Base-by-base conservation (phyloP, 2,329 filamentous ascomycete species). In the Xylariaceae sp. region DNA sequence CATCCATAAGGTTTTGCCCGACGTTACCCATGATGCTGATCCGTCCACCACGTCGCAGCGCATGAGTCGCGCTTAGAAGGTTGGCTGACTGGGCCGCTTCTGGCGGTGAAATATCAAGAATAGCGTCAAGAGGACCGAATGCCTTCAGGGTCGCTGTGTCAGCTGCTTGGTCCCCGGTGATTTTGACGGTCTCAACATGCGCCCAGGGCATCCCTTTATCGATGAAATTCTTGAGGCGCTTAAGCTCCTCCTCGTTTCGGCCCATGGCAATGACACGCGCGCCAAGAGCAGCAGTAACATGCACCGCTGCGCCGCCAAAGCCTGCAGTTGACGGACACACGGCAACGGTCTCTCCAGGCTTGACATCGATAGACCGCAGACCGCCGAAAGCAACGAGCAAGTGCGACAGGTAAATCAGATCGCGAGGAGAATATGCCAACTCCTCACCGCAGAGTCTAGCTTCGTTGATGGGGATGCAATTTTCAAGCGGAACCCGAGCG, bases 181-280 rank as follows among this genome's bases (percentile, higher is more conserved):
- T 65, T 37, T 58, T 58, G 8, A 76, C 68, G 0, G 62, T 68
- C 45, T 69, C 57, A 25, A 76, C 57, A 7, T 62, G 42, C 3
- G 32, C 43, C 47, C 32, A 37, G 3, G 37, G 40, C 3, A 40
- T 54, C 6, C 55, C 56, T 22, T 48, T 50, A 1, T 39, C 44
- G 22, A 54, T 55, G n/a, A 53, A 47, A 3, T 53, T 48, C 25
- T 64, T 62, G 19, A 76, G 44, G 27, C 56, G 55, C n/a, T 57
- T 57, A 17, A 75, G 55, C 29, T 50, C 49, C 27, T 58, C 53
- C 45, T 60, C 49, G 50, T 73, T 72, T 10, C 74, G 61, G 2
- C 75, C 73, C 62, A 74, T 66, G 3, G 75, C 75, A 40, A 80
- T 58, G 6, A 78, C 74, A 11, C 63, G 66, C 2, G 72, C 73